Conservation (phyloP, 2,329 filamentous ascomycete genomes). For the Aspergillus versicolor region DNA sequence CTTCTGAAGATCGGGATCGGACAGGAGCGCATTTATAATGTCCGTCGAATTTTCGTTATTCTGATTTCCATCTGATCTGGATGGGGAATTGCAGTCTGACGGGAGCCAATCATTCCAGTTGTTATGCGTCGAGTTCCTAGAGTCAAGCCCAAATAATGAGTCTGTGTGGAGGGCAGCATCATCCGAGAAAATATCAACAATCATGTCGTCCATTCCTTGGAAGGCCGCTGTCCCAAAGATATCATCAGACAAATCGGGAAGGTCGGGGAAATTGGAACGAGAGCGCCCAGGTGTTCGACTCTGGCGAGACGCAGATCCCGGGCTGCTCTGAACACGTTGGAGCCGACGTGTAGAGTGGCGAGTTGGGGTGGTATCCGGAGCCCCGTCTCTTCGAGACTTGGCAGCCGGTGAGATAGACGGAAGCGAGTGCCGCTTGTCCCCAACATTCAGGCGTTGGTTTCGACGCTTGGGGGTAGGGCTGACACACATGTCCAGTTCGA, state of each 20-base stretch:
- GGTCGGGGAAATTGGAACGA: constrained; percentile 17
- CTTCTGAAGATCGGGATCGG: constrained; percentile 33
- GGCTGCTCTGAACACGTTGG: constrained; percentile 31
- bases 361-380: constrained; percentile 26
- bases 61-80: constrained; percentile 26
- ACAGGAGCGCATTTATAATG: constrained; percentile 37
- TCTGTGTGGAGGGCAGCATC: constrained; percentile 27
- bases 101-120: constrained; percentile 41
- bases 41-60: constrained; percentile 27
- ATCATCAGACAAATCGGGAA: constrained; percentile 22
- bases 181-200: constrained; percentile 40
- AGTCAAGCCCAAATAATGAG: constrained; percentile 29
- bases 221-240: constrained; percentile 28
- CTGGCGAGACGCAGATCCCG: constrained; percentile 21
- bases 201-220: constrained; percentile 34
- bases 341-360: constrained; percentile 34
- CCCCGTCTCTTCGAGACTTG: constrained; percentile 23
- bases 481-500: constrained; percentile 56
- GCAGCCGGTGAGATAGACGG: constrained; percentile 37
- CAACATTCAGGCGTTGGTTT: constrained; percentile 47
- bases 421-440: constrained; percentile 38
- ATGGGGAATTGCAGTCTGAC: constrained; percentile 34
- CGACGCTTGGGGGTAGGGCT: constrained; percentile 54
- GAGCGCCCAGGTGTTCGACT: constrained; percentile 27
- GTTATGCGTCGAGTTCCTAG: constrained; percentile 22